These are phyloP conservation scores for Delonix regia DNA, from an alignment of 306 rosid genomes.

Conservation along the genomic window DNA sequence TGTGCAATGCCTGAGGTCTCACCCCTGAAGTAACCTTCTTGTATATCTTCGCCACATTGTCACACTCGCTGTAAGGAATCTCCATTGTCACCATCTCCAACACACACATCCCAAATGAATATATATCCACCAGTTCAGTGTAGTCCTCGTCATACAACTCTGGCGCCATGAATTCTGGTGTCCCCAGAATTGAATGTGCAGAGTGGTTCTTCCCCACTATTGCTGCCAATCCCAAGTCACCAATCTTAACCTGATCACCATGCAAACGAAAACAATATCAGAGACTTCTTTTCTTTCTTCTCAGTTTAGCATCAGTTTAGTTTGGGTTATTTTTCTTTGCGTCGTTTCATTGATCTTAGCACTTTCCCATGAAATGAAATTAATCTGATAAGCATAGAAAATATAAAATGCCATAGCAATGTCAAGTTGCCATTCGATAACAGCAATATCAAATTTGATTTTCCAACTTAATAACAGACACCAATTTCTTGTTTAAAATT, in stretches of 20 bases:
- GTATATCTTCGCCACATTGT: constrained; percentile 81
- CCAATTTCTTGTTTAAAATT: neutral
- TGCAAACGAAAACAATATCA: neutral
- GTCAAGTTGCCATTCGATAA: neutral
- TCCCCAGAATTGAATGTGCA: constrained; percentile 89
- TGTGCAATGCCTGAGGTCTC: constrained; percentile 68
- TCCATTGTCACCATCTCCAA: constrained; percentile 87
- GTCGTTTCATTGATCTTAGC: neutral
- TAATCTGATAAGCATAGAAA: neutral
- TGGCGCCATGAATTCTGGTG: constrained; percentile 95
- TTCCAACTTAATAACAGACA: neutral
- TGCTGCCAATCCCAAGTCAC: constrained; percentile 92
- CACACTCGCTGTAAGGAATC: constrained; percentile 87
- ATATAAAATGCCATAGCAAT: neutral
- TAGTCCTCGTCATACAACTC: constrained; percentile 85
- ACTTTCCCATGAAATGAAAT: neutral
- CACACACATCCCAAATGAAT: constrained; percentile 90
- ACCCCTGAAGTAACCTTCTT: constrained; percentile 77
- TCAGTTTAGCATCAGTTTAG: neutral
- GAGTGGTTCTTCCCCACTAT: constrained; percentile 76
- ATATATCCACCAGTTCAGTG: constrained; percentile 90
- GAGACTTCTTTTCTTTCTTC: neutral
- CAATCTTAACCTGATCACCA: constrained; percentile 77
- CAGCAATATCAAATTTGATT: neutral
- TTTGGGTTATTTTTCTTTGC: neutral